Percentiles rank a stretch among this genome's conserved stretches.
Conservation (phyloP, 169 alveolate species). For the Haemoproteus tartakovskyi region DNA sequence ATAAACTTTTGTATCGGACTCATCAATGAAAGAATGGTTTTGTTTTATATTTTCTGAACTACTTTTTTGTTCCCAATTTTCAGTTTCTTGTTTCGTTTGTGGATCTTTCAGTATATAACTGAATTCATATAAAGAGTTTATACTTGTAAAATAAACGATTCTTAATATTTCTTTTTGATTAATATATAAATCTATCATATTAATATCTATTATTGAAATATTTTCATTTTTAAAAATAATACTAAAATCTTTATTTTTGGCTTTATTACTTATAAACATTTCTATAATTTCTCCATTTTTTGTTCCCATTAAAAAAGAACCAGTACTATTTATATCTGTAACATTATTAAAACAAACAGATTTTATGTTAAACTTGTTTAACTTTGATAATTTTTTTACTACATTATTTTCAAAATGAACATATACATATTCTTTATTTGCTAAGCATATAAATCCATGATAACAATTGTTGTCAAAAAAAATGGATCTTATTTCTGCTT, state of each 20-base stretch:
- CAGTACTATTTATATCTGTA: slow-evolving; percentile 16
- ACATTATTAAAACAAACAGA: slow-evolving; percentile 31
- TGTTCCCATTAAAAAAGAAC: slow-evolving; percentile 33
- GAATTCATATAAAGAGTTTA: slow-evolving; percentile 55
- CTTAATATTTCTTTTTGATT: slow-evolving; percentile 5
- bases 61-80: slow-evolving; percentile 9
- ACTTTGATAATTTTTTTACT: slow-evolving; percentile 20
- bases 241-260: slow-evolving; percentile 25
- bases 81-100: not conserved
- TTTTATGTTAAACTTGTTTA: slow-evolving; percentile 51
- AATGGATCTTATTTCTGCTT: slow-evolving; percentile 62
- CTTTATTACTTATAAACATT: slow-evolving; percentile 44
- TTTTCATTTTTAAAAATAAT: slow-evolving; percentile 19
- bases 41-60: not conserved
- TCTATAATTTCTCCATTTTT: slow-evolving; percentile 55
- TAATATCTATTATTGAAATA: slow-evolving; percentile 26
- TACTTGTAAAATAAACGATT: slow-evolving; percentile 51
- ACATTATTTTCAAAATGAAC: slow-evolving; percentile 58
- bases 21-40: not conserved
- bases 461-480: slow-evolving; percentile 57
- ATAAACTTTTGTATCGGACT: slow-evolving; percentile 42
- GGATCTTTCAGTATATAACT: slow-evolving; percentile 28
- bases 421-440: slow-evolving; percentile 60
- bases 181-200: slow-evolving; percentile 12
- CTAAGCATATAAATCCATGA: slow-evolving; percentile 65